Evolutionary conservation across 306 rosid species (phyloP).

Genomic region (Herpetospermum pedunculosum): DNA sequence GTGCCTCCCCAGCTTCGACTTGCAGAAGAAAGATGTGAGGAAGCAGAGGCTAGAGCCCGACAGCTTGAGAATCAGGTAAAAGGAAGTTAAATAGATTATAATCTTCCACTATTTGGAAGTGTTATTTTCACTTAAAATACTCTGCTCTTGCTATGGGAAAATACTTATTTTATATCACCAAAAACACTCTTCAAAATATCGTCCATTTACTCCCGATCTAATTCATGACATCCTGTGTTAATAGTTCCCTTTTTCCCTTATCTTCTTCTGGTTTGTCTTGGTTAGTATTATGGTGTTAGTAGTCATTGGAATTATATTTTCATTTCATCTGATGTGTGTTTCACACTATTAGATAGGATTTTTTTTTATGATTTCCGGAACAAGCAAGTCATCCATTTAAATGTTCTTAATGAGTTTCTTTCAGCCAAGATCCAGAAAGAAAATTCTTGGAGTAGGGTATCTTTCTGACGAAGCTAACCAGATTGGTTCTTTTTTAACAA

Average conservation of each 20-base stretch:
- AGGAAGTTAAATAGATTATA: background rate
- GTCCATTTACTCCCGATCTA: background rate
- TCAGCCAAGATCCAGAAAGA: background rate
- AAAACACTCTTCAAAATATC: background rate
- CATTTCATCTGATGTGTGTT: background rate
- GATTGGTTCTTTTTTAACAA: background rate
- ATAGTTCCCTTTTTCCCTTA: background rate
- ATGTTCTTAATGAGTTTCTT: background rate
- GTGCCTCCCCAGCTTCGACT: slow-evolving; percentile 81
- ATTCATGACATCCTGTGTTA: background rate
- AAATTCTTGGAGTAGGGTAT: background rate
- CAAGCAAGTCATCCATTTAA: background rate
- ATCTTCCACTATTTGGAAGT: background rate
- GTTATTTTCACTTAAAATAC: background rate
- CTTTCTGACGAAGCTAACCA: background rate
- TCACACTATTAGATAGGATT: background rate
- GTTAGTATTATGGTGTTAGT: background rate
- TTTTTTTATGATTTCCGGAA: background rate
- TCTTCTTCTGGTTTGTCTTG: background rate
- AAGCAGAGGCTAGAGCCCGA: slow-evolving; percentile 75
- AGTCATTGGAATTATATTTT: background rate
- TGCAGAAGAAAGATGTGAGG: slow-evolving; percentile 83
- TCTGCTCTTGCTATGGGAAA: background rate
- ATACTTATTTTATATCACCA: background rate
- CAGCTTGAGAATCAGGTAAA: slow-evolving; percentile 92